Conservation (phyloP, 768 basidiomycete species). For the Russula compacta region DNA sequence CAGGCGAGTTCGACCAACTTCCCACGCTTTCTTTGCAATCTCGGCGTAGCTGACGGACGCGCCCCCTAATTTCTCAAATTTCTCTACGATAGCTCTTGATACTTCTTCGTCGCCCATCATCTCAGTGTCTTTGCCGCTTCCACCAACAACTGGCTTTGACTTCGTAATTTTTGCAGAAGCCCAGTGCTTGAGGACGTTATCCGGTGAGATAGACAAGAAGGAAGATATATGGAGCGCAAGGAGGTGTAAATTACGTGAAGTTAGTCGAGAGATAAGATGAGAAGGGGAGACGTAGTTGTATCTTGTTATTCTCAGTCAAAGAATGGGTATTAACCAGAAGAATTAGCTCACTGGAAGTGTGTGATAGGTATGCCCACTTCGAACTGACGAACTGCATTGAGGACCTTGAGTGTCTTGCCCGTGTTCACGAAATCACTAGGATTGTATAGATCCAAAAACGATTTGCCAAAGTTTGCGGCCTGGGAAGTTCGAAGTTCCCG, state of each 20-base stretch:
- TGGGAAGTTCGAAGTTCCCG: conserved; percentile 26
- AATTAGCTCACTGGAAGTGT: conserved; percentile 64
- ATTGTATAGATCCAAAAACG: conserved; percentile 88
- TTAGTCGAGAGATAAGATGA: conserved; percentile 73
- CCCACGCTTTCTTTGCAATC: conserved; percentile 90
- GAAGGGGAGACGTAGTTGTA: conserved; percentile 75
- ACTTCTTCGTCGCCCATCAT: conserved; percentile 66
- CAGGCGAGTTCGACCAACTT: conserved; percentile 66
- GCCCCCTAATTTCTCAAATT: conserved; percentile 76
- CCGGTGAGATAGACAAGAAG: conserved; percentile 74
- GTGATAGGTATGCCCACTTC: conserved; percentile 93
- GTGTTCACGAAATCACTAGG: conserved; percentile 87
- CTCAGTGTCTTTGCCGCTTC: conserved; percentile 44
- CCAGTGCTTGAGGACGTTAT: conserved; percentile 91
- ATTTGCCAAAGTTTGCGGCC: conserved; percentile 96
- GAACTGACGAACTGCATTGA: conserved; percentile 87
- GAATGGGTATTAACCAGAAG: neutral
- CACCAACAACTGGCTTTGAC: conserved; percentile 51
- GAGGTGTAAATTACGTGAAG: conserved; percentile 81
- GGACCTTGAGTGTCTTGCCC: conserved; percentile 86
- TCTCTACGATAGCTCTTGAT: conserved; percentile 77
- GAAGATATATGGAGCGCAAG: conserved; percentile 86
- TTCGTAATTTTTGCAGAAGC: conserved; percentile 84
- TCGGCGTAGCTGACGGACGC: conserved; percentile 86
- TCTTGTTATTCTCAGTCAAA: conserved; percentile 33